Conservation (phyloP, 345 rosid genomes). For the Lepidium aucheri region DNA sequence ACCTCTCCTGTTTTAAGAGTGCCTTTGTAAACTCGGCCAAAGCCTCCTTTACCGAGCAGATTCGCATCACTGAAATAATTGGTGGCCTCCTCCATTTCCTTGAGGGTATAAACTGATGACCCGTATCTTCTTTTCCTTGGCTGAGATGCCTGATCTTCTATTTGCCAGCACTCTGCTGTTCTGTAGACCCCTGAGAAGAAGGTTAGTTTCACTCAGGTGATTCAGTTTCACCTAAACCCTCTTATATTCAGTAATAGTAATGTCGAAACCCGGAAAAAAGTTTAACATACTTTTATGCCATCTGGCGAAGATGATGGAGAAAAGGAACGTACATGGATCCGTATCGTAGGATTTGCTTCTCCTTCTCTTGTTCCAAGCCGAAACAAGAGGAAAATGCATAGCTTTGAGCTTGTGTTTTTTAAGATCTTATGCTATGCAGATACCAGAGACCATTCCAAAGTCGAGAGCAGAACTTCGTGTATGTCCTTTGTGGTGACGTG, state of each 20-base stretch:
- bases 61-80: constrained; percentile 60
- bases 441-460: constrained; percentile 2
- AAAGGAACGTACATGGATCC: constrained; percentile 71
- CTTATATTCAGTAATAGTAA: background rate
- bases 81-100: constrained; percentile 90
- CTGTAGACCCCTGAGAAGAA: constrained; percentile 64
- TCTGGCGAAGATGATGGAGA: constrained; percentile 33
- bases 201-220: constrained; percentile 11
- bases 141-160: constrained; percentile 45
- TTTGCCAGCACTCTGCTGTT: constrained; percentile 62
- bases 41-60: constrained; percentile 83
- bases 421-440: background rate
- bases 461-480: constrained; percentile 6
- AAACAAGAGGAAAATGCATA: constrained; percentile 84
- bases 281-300: constrained; percentile 21
- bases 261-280: background rate
- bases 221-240: constrained; percentile 13
- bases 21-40: constrained; percentile 86
- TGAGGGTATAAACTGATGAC: constrained; percentile 75
- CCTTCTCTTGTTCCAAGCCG: constrained; percentile 93
- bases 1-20: constrained; percentile 82
- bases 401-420: background rate
- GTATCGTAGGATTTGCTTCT: constrained; percentile 78
- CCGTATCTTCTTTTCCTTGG: constrained; percentile 45
- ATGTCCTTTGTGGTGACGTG: background rate